Evolutionary conservation across 331 rosid genomes (phyloP), one percentile per base, ranked within the genome.

Genomic region (Malus hybrid): DNA sequence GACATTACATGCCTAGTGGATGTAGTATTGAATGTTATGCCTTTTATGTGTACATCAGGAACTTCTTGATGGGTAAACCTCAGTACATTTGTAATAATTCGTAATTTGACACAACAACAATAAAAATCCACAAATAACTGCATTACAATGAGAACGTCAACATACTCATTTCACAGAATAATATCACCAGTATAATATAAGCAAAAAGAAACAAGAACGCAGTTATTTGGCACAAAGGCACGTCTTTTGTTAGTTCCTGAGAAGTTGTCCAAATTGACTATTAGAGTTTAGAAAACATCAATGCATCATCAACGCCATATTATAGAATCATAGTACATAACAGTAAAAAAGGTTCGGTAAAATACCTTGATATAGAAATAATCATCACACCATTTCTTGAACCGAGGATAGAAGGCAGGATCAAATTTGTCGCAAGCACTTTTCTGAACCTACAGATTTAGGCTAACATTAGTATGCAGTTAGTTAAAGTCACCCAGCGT

Each of bases 381-480:
- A 72, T 94, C 99, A 74, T 94, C 99, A 57, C 99, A 94, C 99
- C 99, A 92, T 83, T 92, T 92, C 88, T 94, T 94, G 88, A 94
- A 94, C 70, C 88, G 93, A 32, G 99, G 97, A 79, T 92, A 94
- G 85, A 94, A 94, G 9, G 92, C 71, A 61, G 97, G 97, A 74
- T 94, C 96, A 82, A 94, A 94, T 86, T 94, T 94, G 92, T 94
- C 99, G 58, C 99, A 94, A 22, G 96, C 84, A 67, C 71, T 75
- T 77, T 92, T 94, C 84, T 94, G 97, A 80, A 64, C 85, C 99
- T 94, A 72, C 79, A 81, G 61, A 63, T 28, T 50, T 73, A 82
- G 73, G 50, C 63, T n/a, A 79, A 73, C 12, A 32, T 33, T 71
- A n/a, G 26, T 66, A 71, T 42, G 76, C 53, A 75, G 3, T 64